These are phyloP conservation scores for Fusarium neocosmosporiellum DNA, from an alignment of 2,329 filamentous ascomycete species.

Conservation along the genomic window DNA sequence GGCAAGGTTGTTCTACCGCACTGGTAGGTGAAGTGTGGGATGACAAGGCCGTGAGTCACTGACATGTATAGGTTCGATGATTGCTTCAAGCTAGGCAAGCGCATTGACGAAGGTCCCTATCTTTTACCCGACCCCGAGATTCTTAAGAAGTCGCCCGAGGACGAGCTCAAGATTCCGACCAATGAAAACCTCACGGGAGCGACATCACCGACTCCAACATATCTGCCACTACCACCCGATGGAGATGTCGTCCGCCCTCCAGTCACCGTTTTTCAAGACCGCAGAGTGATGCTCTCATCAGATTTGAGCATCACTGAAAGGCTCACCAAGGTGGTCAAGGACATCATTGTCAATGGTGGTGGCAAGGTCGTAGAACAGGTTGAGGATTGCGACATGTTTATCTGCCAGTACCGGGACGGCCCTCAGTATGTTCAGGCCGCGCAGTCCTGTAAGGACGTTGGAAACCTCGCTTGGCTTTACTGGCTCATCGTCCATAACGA, in stretches of 20 bases:
- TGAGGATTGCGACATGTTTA: constrained; percentile 80
- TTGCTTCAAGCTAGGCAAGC: constrained; percentile 90
- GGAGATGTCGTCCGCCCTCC: constrained; percentile 58
- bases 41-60: neutral
- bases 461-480: constrained; percentile 94
- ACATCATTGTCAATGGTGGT: constrained; percentile 77
- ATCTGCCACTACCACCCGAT: constrained; percentile 57
- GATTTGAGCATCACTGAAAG: constrained; percentile 79
- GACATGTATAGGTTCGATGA: constrained; percentile 83
- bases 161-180: constrained; percentile 65
- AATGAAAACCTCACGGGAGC: constrained; percentile 76
- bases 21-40: constrained; percentile 67
- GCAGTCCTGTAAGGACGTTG: constrained; percentile 82
- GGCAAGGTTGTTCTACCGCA: constrained; percentile 92
- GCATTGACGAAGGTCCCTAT: constrained; percentile 91
- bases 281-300: constrained; percentile 78
- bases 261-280: constrained; percentile 81
- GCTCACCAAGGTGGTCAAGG: constrained; percentile 73
- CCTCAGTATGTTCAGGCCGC: constrained; percentile 81
- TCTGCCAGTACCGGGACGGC: constrained; percentile 89
- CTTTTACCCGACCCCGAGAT: constrained; percentile 87
- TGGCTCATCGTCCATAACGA: constrained; percentile 88
- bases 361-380: constrained; percentile 75
- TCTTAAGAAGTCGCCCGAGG: constrained; percentile 68
- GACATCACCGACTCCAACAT: constrained; percentile 60